phyloP scores from a whole-genome alignment of 1,139 yeast genomes.

The Saccharomyces hybrid region DNA sequence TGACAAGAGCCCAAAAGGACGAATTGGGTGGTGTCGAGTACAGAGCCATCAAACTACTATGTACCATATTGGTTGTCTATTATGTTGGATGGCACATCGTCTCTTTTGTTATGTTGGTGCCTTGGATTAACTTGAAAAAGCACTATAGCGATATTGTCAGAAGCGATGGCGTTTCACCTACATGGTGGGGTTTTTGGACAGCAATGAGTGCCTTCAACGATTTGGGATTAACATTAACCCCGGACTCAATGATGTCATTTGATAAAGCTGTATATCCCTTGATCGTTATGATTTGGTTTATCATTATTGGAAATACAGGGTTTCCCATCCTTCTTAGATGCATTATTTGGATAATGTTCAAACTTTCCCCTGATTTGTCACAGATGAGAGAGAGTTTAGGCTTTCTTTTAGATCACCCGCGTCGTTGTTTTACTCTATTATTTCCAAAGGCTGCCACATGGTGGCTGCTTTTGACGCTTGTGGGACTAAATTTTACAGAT shows the following conservation, averaged over 20 bases:
- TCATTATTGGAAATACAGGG: conserved; percentile 88
- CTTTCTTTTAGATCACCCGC: conserved; percentile 86
- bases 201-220: conserved; percentile 74
- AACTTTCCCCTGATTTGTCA: conserved; percentile 58
- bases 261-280: conserved; percentile 56
- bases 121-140: conserved; percentile 49
- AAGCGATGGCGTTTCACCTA: conserved; percentile 54
- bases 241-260: conserved; percentile 69
- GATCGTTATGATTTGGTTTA: conserved; percentile 55
- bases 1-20: conserved; percentile 77
- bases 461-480: conserved; percentile 77
- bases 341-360: conserved; percentile 71
- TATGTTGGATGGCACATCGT: conserved; percentile 70
- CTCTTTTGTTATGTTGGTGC: conserved; percentile 49
- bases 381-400: conserved; percentile 69
- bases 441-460: conserved; percentile 92
- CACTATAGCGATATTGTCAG: conserved; percentile 40
- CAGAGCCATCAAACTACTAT: conserved; percentile 71
- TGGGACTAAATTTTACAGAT: conserved; percentile 68
- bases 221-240: conserved; percentile 71
- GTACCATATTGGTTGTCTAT: conserved; percentile 56
- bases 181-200: conserved; percentile 92
- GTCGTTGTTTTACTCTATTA: conserved; percentile 88
- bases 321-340: conserved; percentile 77
- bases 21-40: conserved; percentile 97